A percentile compares a stretch with the other conserved stretches of the same genome.
phyloP scores from a whole-genome alignment of 2,329 filamentous ascomycete species.

The Cryphonectria nitschkei region DNA sequence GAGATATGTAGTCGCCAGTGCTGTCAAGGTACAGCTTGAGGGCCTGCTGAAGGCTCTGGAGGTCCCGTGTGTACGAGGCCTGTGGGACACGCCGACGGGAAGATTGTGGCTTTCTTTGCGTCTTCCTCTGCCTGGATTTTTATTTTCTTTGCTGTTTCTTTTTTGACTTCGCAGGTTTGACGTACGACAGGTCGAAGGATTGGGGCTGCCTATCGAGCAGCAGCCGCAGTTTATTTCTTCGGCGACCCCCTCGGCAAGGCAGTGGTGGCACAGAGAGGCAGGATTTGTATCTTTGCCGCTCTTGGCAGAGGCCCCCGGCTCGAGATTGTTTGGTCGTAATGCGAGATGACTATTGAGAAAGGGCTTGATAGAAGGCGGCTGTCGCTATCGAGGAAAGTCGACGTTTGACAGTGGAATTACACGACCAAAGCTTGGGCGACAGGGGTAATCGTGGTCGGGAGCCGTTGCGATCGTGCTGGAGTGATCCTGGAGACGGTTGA shows the following conservation, averaged over 20 bases:
- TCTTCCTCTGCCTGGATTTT: neutral
- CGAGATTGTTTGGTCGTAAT: slow-evolving; percentile 18
- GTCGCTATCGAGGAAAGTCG: slow-evolving; percentile 2
- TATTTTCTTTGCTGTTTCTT: neutral
- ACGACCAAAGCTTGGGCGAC: slow-evolving; percentile 14
- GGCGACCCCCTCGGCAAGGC: neutral
- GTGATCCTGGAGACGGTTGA: slow-evolving; percentile 17
- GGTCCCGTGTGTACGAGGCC: neutral
- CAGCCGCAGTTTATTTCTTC: neutral
- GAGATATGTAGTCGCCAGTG: neutral
- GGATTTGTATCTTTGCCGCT: neutral
- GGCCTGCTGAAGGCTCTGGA: neutral
- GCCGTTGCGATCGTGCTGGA: slow-evolving; percentile 23
- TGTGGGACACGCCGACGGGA: neutral
- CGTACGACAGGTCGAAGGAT: neutral
- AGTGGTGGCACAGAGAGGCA: slow-evolving; percentile 22
- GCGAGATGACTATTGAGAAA: slow-evolving; percentile 5
- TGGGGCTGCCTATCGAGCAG: neutral
- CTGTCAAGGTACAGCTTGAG: neutral
- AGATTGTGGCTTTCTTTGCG: neutral
- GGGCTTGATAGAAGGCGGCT: neutral
- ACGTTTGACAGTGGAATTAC: slow-evolving; percentile 9
- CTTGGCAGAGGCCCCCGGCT: slow-evolving; percentile 10
- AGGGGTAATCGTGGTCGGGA: slow-evolving; percentile 30
- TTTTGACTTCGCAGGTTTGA: neutral